Percentiles rank a stretch among this genome's conserved stretches.
phyloP scores from a whole-genome alignment of 805 yeast genomes.

The Ogataea degrootiae region DNA sequence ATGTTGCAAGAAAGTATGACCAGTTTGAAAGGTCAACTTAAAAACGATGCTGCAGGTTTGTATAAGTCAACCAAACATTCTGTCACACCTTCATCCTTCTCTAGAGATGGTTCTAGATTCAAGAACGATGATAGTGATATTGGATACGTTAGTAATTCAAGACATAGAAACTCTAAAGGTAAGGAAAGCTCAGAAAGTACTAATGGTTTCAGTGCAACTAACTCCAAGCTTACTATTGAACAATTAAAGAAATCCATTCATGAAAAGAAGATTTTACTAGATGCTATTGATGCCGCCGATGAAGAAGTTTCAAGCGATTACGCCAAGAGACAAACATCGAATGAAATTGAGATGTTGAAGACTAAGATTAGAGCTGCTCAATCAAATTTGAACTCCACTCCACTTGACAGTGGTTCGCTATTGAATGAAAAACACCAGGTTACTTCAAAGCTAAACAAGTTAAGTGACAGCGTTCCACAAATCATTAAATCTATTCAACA shows the following conservation, averaged over 20 bases:
- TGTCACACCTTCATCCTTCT: constrained; percentile 27
- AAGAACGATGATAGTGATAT: constrained; percentile 71
- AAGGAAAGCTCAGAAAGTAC: constrained; percentile 27
- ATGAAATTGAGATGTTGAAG: constrained; percentile 63
- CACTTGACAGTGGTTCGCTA: constrained; percentile 30
- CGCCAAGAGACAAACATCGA: constrained; percentile 34
- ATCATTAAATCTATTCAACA: constrained; percentile 59
- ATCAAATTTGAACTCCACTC: constrained; percentile 28
- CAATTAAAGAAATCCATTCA: constrained; percentile 60
- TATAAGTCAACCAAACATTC: constrained; percentile 17
- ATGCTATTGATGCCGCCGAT: constrained; percentile 67
- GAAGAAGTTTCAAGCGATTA: constrained; percentile 33
- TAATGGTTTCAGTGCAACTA: constrained; percentile 1
- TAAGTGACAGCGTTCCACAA: constrained; percentile 68
- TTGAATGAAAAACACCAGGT: constrained; percentile 46
- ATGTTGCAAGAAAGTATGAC: constrained; percentile 66
- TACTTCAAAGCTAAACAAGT: constrained; percentile 49
- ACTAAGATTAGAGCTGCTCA: constrained; percentile 49
- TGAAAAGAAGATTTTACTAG: constrained; percentile 67
- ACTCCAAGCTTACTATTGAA: constrained; percentile 41
- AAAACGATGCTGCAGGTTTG: constrained; percentile 30
- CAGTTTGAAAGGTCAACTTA: constrained; percentile 64
- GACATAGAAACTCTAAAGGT: constrained; percentile 42
- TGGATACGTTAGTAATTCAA: constrained; percentile 54
- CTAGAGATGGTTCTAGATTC: constrained; percentile 50